phyloP scores from a whole-genome alignment of 2,329 filamentous ascomycete species.

The Juglanconis oblonga region DNA sequence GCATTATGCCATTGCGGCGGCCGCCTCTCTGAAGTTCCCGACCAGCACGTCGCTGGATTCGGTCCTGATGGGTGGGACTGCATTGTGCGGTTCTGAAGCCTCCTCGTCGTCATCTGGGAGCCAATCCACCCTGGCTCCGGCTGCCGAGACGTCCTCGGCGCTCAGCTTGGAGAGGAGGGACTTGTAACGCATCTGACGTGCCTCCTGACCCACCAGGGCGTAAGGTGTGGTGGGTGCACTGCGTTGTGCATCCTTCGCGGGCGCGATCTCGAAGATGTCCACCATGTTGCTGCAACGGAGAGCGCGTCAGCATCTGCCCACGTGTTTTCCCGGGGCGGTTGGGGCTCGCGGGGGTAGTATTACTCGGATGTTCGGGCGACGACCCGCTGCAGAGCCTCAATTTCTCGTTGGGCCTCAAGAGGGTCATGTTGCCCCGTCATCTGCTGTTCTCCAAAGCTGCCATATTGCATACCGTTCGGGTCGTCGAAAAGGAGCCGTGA shows the following conservation, averaged over 20 bases:
- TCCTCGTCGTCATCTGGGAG: constrained; percentile 47
- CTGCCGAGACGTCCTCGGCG: constrained; percentile 38
- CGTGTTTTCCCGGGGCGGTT: background rate
- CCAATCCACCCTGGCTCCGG: constrained; percentile 54
- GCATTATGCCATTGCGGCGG: constrained; percentile 46
- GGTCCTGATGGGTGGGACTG: constrained; percentile 35
- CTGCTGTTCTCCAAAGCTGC: constrained; percentile 58
- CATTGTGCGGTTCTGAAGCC: constrained; percentile 41
- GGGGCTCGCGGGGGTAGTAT: constrained; percentile 7
- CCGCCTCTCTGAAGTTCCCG: constrained; percentile 60
- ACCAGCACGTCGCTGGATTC: constrained; percentile 46
- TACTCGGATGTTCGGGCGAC: constrained; percentile 65
- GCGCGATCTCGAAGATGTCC: constrained; percentile 64
- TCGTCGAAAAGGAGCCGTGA: constrained; percentile 61
- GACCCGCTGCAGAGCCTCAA: constrained; percentile 61
- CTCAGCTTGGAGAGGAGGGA: constrained; percentile 59
- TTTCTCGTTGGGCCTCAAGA: constrained; percentile 61
- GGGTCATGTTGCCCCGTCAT: constrained; percentile 56
- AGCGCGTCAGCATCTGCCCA: constrained; percentile 9
- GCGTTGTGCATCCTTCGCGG: constrained; percentile 41
- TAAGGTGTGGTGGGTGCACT: constrained; percentile 36
- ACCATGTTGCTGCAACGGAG: constrained; percentile 56
- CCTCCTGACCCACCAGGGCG: constrained; percentile 52
- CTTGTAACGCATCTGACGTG: constrained; percentile 57
- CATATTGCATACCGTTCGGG: constrained; percentile 56